Base-by-base conservation (phyloP, 1,284 basidiomycete genomes). In the Albatrellus sp. region DNA sequence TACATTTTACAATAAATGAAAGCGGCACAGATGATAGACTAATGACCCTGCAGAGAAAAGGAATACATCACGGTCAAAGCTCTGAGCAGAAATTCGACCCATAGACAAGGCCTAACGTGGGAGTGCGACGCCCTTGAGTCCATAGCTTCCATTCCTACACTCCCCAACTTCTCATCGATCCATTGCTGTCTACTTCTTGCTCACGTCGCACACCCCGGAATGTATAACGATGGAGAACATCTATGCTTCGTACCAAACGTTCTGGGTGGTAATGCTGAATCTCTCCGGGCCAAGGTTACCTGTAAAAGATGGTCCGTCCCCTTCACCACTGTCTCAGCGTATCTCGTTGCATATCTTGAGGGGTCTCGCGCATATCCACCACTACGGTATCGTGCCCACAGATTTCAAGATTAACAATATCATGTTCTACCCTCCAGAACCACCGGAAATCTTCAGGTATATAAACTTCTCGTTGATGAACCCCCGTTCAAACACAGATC, bases 381-480 rank as follows among this genome's bases (percentile, higher is more conserved):
- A 16, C 11, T 16, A 24, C 17, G 39, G 39, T 24, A 16, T 40
- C 17, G 24, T 40, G 11, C 39, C 19, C 11, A 44, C 43, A 16
- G 43, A 44, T 41, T 13, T 44, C 9, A 44, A 39, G 37, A n/a
- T 12, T 11, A 28, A 44, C 28, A 44, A 39, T 37, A 42, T 44
- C 13, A 17, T 44, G 12, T 37, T 39, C 24, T 37, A 17, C 36
- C 16, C 9, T 37, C 10, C 10, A 9, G 9, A 17, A 10, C 36
- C 9, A 17, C 12, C 19, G 12, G 36, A 37, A 9, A 33, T 33
- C 32, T 33, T 33, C 10, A 33, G n/a, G 32, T 33, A n/a, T 37
- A 17, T 17, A 9, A 37, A 17, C 9, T 37, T 9, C 9, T 17
- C 36, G 16, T 17, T 10, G 36, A 17, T 9, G 12, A 17, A 10